Conservation (phyloP, 108 stramenopile species). For the Fragilariopsis cylindrus region DNA sequence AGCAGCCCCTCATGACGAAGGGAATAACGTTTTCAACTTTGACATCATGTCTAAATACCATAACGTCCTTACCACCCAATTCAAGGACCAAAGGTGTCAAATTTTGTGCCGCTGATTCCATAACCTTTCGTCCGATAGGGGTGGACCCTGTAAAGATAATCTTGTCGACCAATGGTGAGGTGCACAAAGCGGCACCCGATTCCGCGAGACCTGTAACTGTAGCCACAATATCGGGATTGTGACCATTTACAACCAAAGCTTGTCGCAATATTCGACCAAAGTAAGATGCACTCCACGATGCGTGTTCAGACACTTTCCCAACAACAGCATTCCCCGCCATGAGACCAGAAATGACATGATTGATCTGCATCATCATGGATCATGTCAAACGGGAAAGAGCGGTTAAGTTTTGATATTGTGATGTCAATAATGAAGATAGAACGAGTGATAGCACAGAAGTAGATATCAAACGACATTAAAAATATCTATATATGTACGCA, state of each 20-base stretch:
- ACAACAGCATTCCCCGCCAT: slow-evolving; percentile 98
- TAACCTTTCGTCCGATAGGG: slow-evolving; percentile 91
- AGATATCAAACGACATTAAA: too few relatives aligned
- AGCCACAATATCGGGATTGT: slow-evolving; percentile 91
- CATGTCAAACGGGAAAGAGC: neutral
- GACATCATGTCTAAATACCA: slow-evolving; percentile 95
- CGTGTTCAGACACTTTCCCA: slow-evolving; percentile 94
- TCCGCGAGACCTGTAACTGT: slow-evolving; percentile 92
- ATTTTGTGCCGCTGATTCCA: slow-evolving; percentile 79
- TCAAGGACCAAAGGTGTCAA: slow-evolving; percentile 98
- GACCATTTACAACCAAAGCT: slow-evolving; percentile 88
- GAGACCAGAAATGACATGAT: slow-evolving; percentile 94
- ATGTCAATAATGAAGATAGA: neutral
- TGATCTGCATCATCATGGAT: slow-evolving; percentile 48
- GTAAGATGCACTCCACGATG: slow-evolving; percentile 85
- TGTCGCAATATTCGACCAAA: slow-evolving; percentile 77
- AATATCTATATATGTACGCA: neutral
- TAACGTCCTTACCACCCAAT: slow-evolving; percentile 98
- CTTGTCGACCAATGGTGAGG: slow-evolving; percentile 90
- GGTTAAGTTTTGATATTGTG: neutral
- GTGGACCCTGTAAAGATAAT: slow-evolving; percentile 98
- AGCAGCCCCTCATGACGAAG: slow-evolving; percentile 95
- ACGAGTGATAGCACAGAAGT: neutral
- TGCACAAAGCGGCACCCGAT: slow-evolving; percentile 91
- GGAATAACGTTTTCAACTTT: slow-evolving; percentile 75